Conservation (phyloP, 2,329 filamentous ascomycete genomes). For the Colletotrichum tabaci region DNA sequence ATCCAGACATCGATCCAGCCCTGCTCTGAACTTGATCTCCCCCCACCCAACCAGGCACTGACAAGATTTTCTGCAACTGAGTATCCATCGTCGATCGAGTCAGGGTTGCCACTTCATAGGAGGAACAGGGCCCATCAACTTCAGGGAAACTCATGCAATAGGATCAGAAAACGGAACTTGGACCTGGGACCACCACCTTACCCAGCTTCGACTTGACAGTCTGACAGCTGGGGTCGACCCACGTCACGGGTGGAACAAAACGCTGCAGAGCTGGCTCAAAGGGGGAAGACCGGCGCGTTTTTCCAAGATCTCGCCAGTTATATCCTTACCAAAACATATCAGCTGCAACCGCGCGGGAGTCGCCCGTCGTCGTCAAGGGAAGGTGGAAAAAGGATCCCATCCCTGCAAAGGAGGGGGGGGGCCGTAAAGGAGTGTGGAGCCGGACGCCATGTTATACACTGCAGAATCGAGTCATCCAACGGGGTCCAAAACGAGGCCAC, state of each 20-base stretch:
- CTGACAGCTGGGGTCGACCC: not conserved
- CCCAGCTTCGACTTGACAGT: not conserved
- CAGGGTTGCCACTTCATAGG: slow-evolving; percentile 25
- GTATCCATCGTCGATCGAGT: slow-evolving; percentile 32
- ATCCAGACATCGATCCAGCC: not conserved
- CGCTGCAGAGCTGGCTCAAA: slow-evolving; percentile 1
- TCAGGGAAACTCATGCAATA: slow-evolving; percentile 26
- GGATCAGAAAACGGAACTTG: not conserved
- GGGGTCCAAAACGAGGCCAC: not conserved
- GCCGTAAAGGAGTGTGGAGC: slow-evolving; percentile 16
- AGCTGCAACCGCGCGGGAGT: slow-evolving; percentile 33
- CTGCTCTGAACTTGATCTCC: too few species aligned
- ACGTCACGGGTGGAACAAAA: slow-evolving; percentile 5
- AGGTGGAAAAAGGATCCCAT: slow-evolving; percentile 10
- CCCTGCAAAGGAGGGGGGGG: not conserved
- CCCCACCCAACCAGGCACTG: slow-evolving; percentile 9
- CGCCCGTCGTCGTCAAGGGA: slow-evolving; percentile 14
- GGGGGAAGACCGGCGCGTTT: slow-evolving; percentile 4
- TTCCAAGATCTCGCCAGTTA: slow-evolving; percentile 21
- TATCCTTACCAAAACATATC: not conserved
- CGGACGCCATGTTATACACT: not conserved
- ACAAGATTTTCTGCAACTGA: not conserved
- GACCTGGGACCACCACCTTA: too few species aligned
- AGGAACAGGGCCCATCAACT: slow-evolving; percentile 9
- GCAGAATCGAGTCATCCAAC: slow-evolving; percentile 31